These are phyloP conservation scores for Gaeumannomyces sp. DNA, from an alignment of 2,329 filamentous ascomycete genomes.

Conservation along the genomic window DNA sequence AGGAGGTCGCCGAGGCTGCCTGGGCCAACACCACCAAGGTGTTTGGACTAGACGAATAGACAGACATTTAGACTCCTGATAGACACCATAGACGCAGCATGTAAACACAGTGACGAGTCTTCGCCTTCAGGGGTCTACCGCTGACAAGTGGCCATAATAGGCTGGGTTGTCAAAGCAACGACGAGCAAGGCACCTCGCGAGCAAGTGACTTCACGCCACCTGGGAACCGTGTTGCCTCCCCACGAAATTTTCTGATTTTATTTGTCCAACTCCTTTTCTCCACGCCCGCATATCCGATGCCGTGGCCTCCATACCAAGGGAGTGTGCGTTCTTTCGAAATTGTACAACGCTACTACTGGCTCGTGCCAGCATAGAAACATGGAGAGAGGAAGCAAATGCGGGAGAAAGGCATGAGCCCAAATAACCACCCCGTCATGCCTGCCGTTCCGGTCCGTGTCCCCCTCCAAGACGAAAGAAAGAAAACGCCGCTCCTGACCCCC, in stretches of 20 bases:
- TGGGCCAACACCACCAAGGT: slow-evolving; percentile 78
- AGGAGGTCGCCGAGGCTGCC: slow-evolving; percentile 79
- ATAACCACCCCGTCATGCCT: neutral
- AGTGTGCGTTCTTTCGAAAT: neutral
- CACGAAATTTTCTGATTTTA: neutral
- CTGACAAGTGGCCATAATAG: neutral
- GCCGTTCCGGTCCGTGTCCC: neutral
- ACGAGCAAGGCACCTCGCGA: neutral
- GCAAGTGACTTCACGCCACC: neutral
- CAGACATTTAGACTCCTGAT: slow-evolving; percentile 11
- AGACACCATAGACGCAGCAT: neutral
- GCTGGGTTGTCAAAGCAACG: neutral
- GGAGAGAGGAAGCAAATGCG: neutral
- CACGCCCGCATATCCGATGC: neutral
- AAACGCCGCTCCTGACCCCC: neutral
- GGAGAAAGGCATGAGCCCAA: neutral
- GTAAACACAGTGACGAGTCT: no score
- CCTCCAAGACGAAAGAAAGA: neutral
- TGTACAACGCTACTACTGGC: neutral
- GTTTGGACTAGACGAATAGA: slow-evolving; percentile 61
- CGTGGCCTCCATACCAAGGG: neutral
- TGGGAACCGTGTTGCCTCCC: neutral
- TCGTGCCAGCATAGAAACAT: neutral
- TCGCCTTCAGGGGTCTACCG: no score
- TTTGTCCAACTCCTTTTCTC: neutral